phyloP scores from a whole-genome alignment of 208 protist species.

The Trypanosoma avium region DNA sequence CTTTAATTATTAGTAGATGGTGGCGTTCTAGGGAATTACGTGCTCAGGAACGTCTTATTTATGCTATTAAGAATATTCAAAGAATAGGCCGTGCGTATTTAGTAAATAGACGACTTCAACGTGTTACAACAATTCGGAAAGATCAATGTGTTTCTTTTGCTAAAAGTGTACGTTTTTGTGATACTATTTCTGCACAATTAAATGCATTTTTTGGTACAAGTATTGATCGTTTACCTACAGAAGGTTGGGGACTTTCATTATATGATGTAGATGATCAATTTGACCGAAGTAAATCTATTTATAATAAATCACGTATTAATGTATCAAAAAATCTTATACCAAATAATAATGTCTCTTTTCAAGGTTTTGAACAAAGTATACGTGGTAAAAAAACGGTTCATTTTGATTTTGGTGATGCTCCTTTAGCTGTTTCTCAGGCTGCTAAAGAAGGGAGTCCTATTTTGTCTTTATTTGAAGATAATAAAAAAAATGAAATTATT shows the following conservation, averaged over 20 bases:
- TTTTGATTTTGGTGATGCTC: conserved; percentile 4
- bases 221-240: not conserved
- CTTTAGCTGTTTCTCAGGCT: not conserved
- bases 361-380: not conserved
- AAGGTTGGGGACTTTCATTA: not conserved
- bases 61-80: not conserved
- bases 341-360: not conserved
- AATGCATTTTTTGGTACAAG: not conserved
- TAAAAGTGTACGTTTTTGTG: not conserved
- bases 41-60: not conserved
- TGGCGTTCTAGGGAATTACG: not conserved
- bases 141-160: not conserved
- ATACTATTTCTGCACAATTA: not conserved
- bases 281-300: not conserved
- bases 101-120: not conserved
- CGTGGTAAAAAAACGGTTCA: not conserved
- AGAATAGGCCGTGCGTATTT: conserved; percentile 15
- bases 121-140: not conserved
- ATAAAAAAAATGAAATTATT: conserved; percentile 3
- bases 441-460: not conserved
- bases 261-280: not conserved
- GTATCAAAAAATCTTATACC: not conserved
- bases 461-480: not conserved
- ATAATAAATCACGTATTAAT: not conserved
- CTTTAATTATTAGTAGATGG: not conserved